A percentile compares a stretch with the other conserved stretches of the same genome.
These are phyloP conservation scores for Capsella rubella DNA, from an alignment of 441 rosid genomes.

Conservation along the genomic window DNA sequence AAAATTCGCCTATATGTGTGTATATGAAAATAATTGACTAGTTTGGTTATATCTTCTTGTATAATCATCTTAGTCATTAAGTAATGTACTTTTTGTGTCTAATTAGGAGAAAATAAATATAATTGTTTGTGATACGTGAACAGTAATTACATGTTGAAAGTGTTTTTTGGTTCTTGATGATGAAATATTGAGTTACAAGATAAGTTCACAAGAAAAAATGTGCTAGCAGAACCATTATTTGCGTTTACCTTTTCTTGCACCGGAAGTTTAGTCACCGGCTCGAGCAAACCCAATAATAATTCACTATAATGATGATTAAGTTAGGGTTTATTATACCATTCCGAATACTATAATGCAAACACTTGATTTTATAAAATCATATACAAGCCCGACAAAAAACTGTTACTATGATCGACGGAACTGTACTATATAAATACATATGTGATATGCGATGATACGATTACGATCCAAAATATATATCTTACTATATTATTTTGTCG, in stretches of 20 bases:
- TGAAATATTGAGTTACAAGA: background rate
- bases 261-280: background rate
- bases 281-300: background rate
- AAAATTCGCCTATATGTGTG: background rate
- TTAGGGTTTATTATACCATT: background rate
- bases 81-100: slow-evolving; percentile 2
- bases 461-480: background rate
- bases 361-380: background rate
- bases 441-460: background rate
- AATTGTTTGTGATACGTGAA: too few relatives aligned
- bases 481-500: background rate
- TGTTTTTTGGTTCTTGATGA: background rate
- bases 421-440: background rate
- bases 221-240: background rate
- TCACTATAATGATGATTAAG: background rate
- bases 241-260: background rate
- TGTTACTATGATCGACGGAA: background rate
- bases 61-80: background rate
- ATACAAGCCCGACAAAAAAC: background rate
- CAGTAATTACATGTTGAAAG: background rate
- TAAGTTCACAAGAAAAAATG: background rate
- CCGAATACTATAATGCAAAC: background rate
- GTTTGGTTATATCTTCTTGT: slow-evolving; percentile 8
- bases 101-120: background rate
- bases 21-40: background rate